Percentiles rank a stretch among this genome's conserved stretches.
Evolutionary conservation across 345 rosid species (phyloP).

Genomic region (Brassica carinata): DNA sequence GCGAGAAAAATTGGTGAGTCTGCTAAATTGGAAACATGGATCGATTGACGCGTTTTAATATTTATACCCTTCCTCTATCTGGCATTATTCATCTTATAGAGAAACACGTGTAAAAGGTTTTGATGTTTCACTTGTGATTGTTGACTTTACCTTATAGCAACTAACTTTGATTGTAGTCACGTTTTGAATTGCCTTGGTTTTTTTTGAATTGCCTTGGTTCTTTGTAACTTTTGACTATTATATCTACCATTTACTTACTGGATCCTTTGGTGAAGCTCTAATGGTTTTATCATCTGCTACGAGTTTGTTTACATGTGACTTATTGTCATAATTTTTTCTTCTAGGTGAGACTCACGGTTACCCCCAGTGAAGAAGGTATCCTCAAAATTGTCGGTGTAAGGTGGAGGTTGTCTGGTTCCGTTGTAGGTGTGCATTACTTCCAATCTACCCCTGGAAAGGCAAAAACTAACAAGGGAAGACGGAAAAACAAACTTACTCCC

Average conservation of each 20-base stretch:
- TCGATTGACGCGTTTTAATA: slow-evolving; percentile 17
- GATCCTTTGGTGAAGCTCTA: slow-evolving; percentile 5
- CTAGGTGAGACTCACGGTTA: slow-evolving; percentile 87
- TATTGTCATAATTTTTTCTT: slow-evolving; percentile 4
- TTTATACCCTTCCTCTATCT: background rate
- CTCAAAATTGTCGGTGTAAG: slow-evolving; percentile 85
- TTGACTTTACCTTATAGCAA: slow-evolving; percentile 5
- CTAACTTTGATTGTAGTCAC: slow-evolving; percentile 19
- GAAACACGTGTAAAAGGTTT: background rate
- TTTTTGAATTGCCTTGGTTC: slow-evolving; percentile 11
- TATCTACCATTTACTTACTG: slow-evolving; percentile 5
- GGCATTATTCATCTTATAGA: slow-evolving; percentile 2
- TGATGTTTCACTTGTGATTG: slow-evolving; percentile 16
- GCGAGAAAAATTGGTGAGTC: slow-evolving; percentile 71
- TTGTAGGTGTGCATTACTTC: slow-evolving; percentile 71
- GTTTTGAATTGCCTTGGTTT: slow-evolving; percentile 5
- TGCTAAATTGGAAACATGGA: slow-evolving; percentile 24
- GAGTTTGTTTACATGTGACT: slow-evolving; percentile 23
- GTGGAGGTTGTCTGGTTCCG: slow-evolving; percentile 88
- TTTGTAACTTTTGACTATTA: slow-evolving; percentile 14
- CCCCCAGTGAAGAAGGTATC: slow-evolving; percentile 80
- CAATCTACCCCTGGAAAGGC: slow-evolving; percentile 51
- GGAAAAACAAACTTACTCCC: slow-evolving; percentile 56
- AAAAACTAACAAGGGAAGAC: slow-evolving; percentile 55
- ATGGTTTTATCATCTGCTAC: slow-evolving; percentile 5